phyloP scores from a whole-genome alignment of 371 early-diverging fungal species.

The Saksenaea oblongispora region DNA sequence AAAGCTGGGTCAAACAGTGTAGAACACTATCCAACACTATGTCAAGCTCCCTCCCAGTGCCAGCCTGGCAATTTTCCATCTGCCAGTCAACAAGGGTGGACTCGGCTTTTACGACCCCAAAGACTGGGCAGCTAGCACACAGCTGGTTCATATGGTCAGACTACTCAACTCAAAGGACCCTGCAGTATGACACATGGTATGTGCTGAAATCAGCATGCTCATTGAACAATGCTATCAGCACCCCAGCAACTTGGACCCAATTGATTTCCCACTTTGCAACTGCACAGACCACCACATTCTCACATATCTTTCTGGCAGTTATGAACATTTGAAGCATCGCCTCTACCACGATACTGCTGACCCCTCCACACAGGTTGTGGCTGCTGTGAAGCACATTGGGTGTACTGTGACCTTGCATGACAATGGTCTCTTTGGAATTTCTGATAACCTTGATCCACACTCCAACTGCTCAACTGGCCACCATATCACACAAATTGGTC shows the following conservation, averaged over 20 bases:
- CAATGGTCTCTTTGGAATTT: neutral
- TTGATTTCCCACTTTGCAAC: neutral
- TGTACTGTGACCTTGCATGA: neutral
- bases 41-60: neutral
- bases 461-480: neutral
- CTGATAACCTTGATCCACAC: neutral
- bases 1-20: neutral
- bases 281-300: neutral
- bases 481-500: constrained; percentile 1
- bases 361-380: neutral
- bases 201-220: neutral
- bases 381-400: neutral
- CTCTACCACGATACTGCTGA: neutral
- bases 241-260: neutral
- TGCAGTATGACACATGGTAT: neutral
- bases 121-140: constrained; percentile 2
- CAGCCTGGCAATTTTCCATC: neutral
- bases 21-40: neutral
- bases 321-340: neutral
- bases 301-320: neutral
- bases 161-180: neutral
- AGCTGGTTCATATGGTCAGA: neutral
- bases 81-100: no score
- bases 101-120: neutral
- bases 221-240: neutral